phyloP scores from a whole-genome alignment of 1,139 yeast species.

The Debaryomyces nepalensis region DNA sequence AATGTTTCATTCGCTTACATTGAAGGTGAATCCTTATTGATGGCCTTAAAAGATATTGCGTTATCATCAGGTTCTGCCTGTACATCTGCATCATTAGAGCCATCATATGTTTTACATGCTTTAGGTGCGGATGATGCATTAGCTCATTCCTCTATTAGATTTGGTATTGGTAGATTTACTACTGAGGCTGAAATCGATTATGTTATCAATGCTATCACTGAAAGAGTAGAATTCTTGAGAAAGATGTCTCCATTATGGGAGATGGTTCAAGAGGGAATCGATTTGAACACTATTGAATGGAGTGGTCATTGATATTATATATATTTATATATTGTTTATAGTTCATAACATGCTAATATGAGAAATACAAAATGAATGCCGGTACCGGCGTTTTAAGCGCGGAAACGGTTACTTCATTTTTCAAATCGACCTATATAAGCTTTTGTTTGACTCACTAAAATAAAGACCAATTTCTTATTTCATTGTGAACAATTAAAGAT shows the following conservation, averaged over 20 bases:
- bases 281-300: conserved; percentile 93
- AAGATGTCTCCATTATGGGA: conserved; percentile 98
- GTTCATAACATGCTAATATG: too few species aligned
- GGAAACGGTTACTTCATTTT: conserved; percentile 4
- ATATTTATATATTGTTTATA: conserved; percentile 8
- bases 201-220: conserved; percentile 83
- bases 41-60: conserved; percentile 98
- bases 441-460: not conserved
- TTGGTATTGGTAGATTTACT: conserved; percentile 96
- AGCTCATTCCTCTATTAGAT: conserved; percentile 96
- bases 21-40: conserved; percentile 95
- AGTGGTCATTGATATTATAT: conserved; percentile 82
- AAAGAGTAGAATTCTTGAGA: conserved; percentile 89
- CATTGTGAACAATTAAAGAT: not conserved
- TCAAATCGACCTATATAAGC: not conserved
- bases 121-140: conserved; percentile 97
- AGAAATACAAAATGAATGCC: conserved; percentile 6
- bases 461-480: not conserved
- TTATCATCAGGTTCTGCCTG: conserved; percentile 98
- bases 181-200: conserved; percentile 96
- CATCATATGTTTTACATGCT: conserved; percentile 94
- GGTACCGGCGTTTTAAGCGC: conserved; percentile 13
- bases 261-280: conserved; percentile 99
- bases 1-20: conserved; percentile 95
- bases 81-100: conserved; percentile 97